Evolutionary conservation across 805 yeast species (phyloP).

Genomic region (Hanseniaspora clermontiae): DNA sequence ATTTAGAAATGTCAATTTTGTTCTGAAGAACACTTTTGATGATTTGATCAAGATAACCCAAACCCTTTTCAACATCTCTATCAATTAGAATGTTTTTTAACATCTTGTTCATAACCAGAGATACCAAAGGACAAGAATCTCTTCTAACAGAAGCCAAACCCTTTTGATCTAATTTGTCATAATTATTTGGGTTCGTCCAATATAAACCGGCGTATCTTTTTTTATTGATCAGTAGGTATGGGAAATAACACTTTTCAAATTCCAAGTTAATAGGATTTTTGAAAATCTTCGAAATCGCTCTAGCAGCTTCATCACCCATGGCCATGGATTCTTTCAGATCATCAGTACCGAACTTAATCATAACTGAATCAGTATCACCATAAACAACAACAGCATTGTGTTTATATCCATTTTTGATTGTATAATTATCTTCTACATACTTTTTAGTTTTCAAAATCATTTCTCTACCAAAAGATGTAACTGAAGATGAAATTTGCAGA

Average conservation of each 20-base stretch:
- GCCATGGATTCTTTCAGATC: conserved; percentile 79
- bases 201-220: conserved; percentile 94
- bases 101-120: conserved; percentile 85
- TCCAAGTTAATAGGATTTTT: conserved; percentile 82
- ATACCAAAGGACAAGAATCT: conserved; percentile 91
- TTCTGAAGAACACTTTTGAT: conserved; percentile 86
- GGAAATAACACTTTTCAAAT: conserved; percentile 92
- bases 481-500: conserved; percentile 88
- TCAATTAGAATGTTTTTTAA: conserved; percentile 74
- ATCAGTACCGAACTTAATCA: conserved; percentile 87
- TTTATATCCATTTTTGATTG: conserved; percentile 69
- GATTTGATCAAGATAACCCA: conserved; percentile 68
- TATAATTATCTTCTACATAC: conserved; percentile 70
- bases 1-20: conserved; percentile 78
- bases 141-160: conserved; percentile 98
- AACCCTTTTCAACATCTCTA: conserved; percentile 75
- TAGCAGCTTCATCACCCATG: conserved; percentile 90
- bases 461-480: conserved; percentile 87
- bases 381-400: conserved; percentile 83
- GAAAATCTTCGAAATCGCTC: conserved; percentile 64
- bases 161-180: conserved; percentile 94
- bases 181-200: conserved; percentile 88
- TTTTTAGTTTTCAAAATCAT: conserved; percentile 90
- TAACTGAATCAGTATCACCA: conserved; percentile 98
- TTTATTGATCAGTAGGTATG: conserved; percentile 84